Evolutionary conservation across 2,329 filamentous ascomycete species (phyloP), one percentile per base, ranked within the genome.

Genomic region (Ophiocordyceps camponoti-saundersi): DNA sequence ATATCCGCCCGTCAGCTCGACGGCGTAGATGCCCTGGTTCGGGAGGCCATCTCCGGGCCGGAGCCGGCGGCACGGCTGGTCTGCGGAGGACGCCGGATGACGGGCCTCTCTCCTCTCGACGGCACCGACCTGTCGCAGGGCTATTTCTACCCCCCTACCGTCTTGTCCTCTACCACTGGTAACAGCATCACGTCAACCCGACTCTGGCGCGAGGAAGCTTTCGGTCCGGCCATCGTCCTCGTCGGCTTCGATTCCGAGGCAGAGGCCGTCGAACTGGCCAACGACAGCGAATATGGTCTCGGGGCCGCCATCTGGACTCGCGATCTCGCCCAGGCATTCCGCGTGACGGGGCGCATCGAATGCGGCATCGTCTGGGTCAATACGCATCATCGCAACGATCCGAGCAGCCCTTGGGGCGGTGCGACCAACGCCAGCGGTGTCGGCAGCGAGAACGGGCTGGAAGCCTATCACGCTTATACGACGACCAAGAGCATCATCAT

Each of bases 111-210:
- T 18, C 21, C 54, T 0, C 60, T 79, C 0, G 73, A 79, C 50
- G 66, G 61, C 1, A 68, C 62, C 1, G 68, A 77, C 44, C 69
- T 79, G 26, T 61, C 64, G 0, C 69, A 69, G 62, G 69, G 75
- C 2, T 87, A 88, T 61, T 95, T 86, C 67, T 93, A 80, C 63
- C 73, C 83, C 45, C 85, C 85, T 0, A 94, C 88, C 0, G 74
- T 95, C 2, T 72, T 95, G 23, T 57, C 59, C 0, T 64, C 60
- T 0, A 66, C 78, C 43, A 29, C 70, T 56, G 65, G 59, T 64
- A 70, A 74, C 51, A 76, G 76, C 56, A 70, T 88, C 75, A 53
- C 70, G 34, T 65, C 77, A 57, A 82, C 85, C 63, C 77, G 77
- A 59, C 82, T 92, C 53, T 81, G 85, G 69, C 74, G 77, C 55